phyloP scores from a whole-genome alignment of 257 asterid genomes.

The Lithospermum erythrorhizon region DNA sequence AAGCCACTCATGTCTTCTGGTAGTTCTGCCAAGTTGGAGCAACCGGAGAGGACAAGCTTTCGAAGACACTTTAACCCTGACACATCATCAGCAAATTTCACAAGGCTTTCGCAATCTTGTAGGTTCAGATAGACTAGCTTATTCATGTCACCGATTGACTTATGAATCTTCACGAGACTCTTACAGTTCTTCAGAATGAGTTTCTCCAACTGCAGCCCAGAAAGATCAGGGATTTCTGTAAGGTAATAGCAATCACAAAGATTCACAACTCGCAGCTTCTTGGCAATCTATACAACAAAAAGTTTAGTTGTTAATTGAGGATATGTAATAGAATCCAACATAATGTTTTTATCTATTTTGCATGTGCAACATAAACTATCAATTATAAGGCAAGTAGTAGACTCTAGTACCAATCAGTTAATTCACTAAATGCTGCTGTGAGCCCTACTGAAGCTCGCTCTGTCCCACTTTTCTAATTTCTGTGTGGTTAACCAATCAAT shows the following conservation, averaged over 20 bases:
- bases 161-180: slow-evolving; percentile 11
- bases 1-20: slow-evolving; percentile 15
- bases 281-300: slow-evolving; percentile 9
- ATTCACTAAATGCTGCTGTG: too few relatives aligned
- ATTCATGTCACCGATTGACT: slow-evolving; percentile 16
- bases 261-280: slow-evolving; percentile 21
- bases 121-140: slow-evolving; percentile 10
- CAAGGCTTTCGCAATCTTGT: slow-evolving; percentile 6
- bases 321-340: not conserved
- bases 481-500: too few relatives aligned
- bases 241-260: slow-evolving; percentile 12
- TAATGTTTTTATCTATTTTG: too few relatives aligned
- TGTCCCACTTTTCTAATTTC: too few relatives aligned
- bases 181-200: slow-evolving; percentile 14
- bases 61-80: slow-evolving; percentile 14
- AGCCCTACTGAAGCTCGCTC: too few relatives aligned
- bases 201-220: slow-evolving; percentile 21
- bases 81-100: slow-evolving; percentile 14
- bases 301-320: not conserved
- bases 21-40: slow-evolving; percentile 6
- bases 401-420: too few relatives aligned
- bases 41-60: slow-evolving; percentile 16
- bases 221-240: slow-evolving; percentile 18
- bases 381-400: too few relatives aligned
- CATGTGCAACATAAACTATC: too few relatives aligned